These are phyloP conservation scores for Botryotinia convoluta DNA, from an alignment of 2,329 filamentous ascomycete genomes.

Conservation along the genomic window DNA sequence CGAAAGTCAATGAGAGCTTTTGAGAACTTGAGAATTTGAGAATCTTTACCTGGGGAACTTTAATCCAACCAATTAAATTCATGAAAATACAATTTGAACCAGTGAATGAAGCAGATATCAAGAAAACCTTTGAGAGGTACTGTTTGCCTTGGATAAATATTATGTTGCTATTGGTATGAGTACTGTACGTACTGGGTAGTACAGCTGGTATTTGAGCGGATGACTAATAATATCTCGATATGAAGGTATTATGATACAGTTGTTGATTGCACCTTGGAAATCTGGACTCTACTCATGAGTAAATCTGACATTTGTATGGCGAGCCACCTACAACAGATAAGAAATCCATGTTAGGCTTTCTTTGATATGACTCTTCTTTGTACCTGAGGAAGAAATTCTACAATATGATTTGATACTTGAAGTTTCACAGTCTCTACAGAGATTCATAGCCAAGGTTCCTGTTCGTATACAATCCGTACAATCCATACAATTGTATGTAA, in stretches of 20 bases:
- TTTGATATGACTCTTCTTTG: slow-evolving; percentile 9
- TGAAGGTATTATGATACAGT: neutral
- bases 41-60: neutral
- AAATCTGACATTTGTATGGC: slow-evolving; percentile 1
- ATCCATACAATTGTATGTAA: neutral
- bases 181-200: too few species aligned
- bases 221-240: neutral
- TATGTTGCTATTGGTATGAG: neutral
- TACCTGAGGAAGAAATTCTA: neutral
- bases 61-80: slow-evolving; percentile 23
- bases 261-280: neutral
- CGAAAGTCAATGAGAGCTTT: slow-evolving; percentile 1
- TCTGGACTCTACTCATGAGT: neutral
- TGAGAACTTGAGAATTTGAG: neutral
- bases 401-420: neutral
- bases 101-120: slow-evolving; percentile 20
- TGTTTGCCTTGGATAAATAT: slow-evolving; percentile 18
- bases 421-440: neutral
- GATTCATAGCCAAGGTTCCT: neutral
- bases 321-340: neutral
- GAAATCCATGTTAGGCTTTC: neutral
- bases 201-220: neutral
- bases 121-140: neutral
- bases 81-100: neutral
- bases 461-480: neutral